Evolutionary conservation across 192 early-diverging fungal genomes (phyloP).

Genomic region (Umbelopsis vinacea): DNA sequence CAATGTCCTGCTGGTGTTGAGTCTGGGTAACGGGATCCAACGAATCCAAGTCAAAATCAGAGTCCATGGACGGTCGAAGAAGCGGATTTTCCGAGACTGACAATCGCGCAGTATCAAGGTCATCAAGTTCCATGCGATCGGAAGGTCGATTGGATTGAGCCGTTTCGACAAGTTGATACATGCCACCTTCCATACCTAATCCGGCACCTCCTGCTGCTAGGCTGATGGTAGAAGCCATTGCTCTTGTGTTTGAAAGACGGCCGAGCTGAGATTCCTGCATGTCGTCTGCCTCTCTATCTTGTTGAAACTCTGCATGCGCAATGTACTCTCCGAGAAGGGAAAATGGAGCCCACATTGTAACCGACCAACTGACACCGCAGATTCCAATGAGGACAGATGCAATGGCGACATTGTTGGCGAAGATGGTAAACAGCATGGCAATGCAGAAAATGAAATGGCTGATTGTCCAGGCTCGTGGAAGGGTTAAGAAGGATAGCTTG

Average conservation of each 20-base stretch:
- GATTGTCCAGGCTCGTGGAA: conserved; percentile 68
- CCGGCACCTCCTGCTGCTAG: conserved; percentile 30
- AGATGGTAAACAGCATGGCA: conserved; percentile 71
- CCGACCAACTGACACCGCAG: conserved; percentile 86
- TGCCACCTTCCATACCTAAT: conserved; percentile 25
- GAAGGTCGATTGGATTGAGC: background rate
- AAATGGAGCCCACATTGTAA: conserved; percentile 92
- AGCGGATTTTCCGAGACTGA: background rate
- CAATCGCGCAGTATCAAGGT: background rate
- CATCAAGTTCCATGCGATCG: background rate
- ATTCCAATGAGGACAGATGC: conserved; percentile 74
- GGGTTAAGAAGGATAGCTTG: conserved; percentile 28
- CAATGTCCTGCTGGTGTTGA: background rate
- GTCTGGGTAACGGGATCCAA: conserved; percentile 7
- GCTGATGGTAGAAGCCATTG: conserved; percentile 27
- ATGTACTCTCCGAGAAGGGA: conserved; percentile 84
- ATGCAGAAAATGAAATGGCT: conserved; percentile 71
- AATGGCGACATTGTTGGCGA: conserved; percentile 50
- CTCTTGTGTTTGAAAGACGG: background rate
- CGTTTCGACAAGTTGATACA: conserved; percentile 31
- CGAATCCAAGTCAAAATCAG: conserved; percentile 10
- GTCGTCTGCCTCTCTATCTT: background rate
- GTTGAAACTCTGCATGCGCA: conserved; percentile 44
- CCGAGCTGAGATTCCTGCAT: background rate
- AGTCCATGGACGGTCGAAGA: background rate